Evolutionary conservation across 257 asterid species (phyloP).

Genomic region (Penstemon barbatus): DNA sequence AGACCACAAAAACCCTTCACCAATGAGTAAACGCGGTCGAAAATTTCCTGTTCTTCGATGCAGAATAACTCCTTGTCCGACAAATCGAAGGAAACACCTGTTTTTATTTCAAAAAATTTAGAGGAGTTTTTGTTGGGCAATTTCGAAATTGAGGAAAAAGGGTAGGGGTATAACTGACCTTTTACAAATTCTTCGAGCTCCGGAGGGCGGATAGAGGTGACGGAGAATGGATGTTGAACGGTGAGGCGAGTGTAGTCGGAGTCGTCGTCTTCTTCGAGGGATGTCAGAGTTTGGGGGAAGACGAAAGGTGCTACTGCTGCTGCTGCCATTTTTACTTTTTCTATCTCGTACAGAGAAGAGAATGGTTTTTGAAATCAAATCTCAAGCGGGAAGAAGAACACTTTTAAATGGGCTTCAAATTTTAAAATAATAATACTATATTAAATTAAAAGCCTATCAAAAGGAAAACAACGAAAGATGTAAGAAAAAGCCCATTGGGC

Average conservation of each 20-base stretch:
- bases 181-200: constrained; percentile 89
- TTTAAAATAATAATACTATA: neutral
- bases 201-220: constrained; percentile 55
- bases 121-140: neutral
- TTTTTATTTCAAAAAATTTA: neutral
- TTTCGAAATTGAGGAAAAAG: neutral
- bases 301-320: constrained; percentile 41
- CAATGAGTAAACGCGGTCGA: constrained; percentile 76
- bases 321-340: constrained; percentile 46
- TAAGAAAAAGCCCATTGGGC: constrained; percentile 19
- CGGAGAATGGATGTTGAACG: constrained; percentile 44
- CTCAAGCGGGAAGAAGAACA: constrained; percentile 43
- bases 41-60: constrained; percentile 83
- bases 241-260: constrained; percentile 43
- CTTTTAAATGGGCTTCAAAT: neutral
- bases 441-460: neutral
- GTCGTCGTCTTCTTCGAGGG: constrained; percentile 60
- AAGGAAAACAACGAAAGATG: neutral
- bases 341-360: constrained; percentile 6
- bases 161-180: constrained; percentile 45
- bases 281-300: constrained; percentile 67
- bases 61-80: constrained; percentile 90
- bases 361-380: constrained; percentile 34
- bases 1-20: constrained; percentile 72
- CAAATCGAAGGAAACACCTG: constrained; percentile 83